Base-by-base conservation (phyloP, 2,329 filamentous ascomycete species). In the Dryadomyces quercivorus region DNA sequence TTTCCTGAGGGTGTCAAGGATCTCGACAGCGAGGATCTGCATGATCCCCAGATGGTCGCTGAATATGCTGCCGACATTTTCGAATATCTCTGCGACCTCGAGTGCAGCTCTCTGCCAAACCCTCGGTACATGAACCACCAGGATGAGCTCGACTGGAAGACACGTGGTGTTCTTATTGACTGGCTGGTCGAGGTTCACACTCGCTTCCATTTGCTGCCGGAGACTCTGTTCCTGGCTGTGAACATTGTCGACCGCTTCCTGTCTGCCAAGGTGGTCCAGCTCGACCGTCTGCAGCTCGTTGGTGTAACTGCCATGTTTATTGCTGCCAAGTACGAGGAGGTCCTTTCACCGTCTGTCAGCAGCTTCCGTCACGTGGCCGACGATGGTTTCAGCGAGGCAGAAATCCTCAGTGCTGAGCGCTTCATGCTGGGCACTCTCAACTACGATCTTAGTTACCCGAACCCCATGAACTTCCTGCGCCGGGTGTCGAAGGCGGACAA, bases 291-390 rank as follows among this genome's bases (percentile, higher is more conserved):
- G 6, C 93, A 98, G 72, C 80, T 98, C 9, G 93, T 98, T 56
- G 93, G 93, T 65, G 91, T 97, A 64, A 95, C 93, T 22, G 93
- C 92, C 69, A 97, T 98, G 93, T 97, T 97, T 75, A 95, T 97
- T 65, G 93, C 93, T 13, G 94, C 92, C 65, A 98, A 98, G 75
- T 98, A 97, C 68, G 92, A 98, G 71, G 93, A 98, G 69, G 91
- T 98, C 51, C 80, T 98, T 51, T 97, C 93, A 12, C 93, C 93
- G 48, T 92, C 97, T 63, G 91, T 98, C 43, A 85, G 87, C 68
- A 96, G 96, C 77, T 98, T 98, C 77, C 88, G 88, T 63, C 89
- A 95, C 64, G 91, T 98, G 63, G 90, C 93, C 65, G 93, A 98
- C 65, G 90, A 97, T 69, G 93, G 92, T 55, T 98, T 97, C 71